phyloP scores from a whole-genome alignment of 202 grass and related monocot species.

The Dendrocalamus latiflorus region DNA sequence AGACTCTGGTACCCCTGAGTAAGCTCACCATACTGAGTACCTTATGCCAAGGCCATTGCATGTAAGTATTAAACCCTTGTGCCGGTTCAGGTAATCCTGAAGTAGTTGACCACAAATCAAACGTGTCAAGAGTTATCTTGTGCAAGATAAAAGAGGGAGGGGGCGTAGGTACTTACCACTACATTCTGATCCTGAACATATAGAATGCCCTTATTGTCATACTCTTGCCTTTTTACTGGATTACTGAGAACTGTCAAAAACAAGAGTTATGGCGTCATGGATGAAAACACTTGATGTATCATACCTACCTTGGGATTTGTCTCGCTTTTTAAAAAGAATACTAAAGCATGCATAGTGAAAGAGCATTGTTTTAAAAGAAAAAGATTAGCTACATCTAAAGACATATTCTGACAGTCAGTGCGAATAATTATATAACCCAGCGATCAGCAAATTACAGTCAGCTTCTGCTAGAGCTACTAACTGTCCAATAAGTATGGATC shows the following conservation, averaged over 20 bases:
- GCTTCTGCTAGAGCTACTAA: not conserved
- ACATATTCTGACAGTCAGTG: not conserved
- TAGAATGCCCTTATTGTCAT: constrained; percentile 66
- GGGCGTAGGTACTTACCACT: constrained; percentile 35
- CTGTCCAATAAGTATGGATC: not conserved
- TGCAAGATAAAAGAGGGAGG: not conserved
- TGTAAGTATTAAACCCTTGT: constrained; percentile 96
- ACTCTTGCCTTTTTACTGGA: constrained; percentile 77
- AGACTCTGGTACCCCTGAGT: not conserved
- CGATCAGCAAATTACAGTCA: not conserved
- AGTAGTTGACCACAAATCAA: not conserved
- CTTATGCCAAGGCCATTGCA: constrained; percentile 92
- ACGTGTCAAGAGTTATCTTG: not conserved
- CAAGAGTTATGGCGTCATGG: constrained; percentile 34
- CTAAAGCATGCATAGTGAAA: not conserved
- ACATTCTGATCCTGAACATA: constrained; percentile 81
- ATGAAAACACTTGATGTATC: not conserved
- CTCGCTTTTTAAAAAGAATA: not conserved
- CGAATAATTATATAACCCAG: not conserved
- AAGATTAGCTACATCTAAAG: not conserved
- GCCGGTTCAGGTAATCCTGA: constrained; percentile 89
- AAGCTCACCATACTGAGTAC: constrained; percentile 58
- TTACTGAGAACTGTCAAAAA: too few relatives aligned
- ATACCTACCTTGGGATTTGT: not conserved
- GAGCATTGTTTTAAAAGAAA: not conserved